Percentiles rank a stretch among this genome's conserved stretches.
Evolutionary conservation across 305 asterid genomes (phyloP).

Genomic region (Fraxinus angustifolia): DNA sequence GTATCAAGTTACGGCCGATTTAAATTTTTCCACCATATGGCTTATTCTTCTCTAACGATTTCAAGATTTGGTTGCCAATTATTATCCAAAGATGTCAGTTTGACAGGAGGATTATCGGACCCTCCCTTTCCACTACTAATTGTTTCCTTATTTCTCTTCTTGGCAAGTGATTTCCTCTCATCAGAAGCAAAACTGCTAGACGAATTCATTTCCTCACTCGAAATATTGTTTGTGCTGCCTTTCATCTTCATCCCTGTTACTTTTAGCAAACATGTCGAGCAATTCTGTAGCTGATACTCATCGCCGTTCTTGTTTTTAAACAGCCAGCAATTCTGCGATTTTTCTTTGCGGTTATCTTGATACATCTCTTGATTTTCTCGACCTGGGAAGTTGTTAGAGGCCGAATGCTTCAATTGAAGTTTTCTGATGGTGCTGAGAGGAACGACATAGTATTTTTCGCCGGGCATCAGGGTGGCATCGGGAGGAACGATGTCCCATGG

Average conservation of each 20-base stretch:
- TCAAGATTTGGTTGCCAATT: background rate
- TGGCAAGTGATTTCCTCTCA: background rate
- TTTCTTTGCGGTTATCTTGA: background rate
- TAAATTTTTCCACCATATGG: background rate
- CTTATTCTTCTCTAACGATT: background rate
- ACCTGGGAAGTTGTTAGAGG: background rate
- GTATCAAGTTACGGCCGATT: background rate
- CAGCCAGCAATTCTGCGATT: constrained; percentile 35
- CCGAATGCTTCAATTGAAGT: constrained; percentile 42
- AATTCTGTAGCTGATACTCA: background rate
- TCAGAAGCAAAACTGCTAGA: background rate
- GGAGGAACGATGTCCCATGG: constrained; percentile 55
- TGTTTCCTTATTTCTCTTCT: background rate
- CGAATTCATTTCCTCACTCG: background rate
- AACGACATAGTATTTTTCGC: constrained; percentile 56
- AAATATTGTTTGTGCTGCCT: background rate
- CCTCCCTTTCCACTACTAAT: background rate
- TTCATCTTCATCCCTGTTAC: background rate
- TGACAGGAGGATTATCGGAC: background rate
- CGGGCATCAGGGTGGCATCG: constrained; percentile 48
- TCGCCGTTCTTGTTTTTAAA: constrained; percentile 12
- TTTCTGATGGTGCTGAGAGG: constrained; percentile 52
- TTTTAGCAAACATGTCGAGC: background rate
- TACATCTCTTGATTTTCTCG: constrained; percentile 8
- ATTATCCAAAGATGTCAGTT: background rate